These are phyloP conservation scores for Nyctanthes arbortristis DNA, from an alignment of 257 asterid species.

Conservation along the genomic window DNA sequence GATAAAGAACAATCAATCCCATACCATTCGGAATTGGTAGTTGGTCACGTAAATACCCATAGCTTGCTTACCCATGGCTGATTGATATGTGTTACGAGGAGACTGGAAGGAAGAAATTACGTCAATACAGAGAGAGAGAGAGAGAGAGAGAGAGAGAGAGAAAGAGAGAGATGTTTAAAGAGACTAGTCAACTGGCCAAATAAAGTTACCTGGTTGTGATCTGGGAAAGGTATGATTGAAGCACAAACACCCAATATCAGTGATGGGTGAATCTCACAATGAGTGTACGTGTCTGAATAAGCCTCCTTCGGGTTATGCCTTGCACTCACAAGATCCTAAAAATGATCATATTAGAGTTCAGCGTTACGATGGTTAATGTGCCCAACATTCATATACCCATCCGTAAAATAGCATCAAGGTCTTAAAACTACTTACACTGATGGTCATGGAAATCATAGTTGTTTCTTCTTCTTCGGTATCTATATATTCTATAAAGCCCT, in stretches of 20 bases:
- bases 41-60: conserved; percentile 97
- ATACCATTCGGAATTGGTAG: conserved; percentile 96
- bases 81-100: conserved; percentile 98
- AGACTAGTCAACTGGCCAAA: not conserved
- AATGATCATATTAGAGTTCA: conserved; percentile 28
- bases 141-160: conserved; percentile 23
- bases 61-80: conserved; percentile 99
- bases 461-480: conserved; percentile 99
- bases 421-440: conserved; percentile 56
- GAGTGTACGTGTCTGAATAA: conserved; percentile 88
- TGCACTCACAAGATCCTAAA: conserved; percentile 80
- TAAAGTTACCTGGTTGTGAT: conserved; percentile 84
- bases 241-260: conserved; percentile 98
- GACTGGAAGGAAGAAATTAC: conserved; percentile 56
- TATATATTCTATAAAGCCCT: conserved; percentile 86
- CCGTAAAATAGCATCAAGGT: conserved; percentile 15
- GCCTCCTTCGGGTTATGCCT: conserved; percentile 77
- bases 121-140: conserved; percentile 26
- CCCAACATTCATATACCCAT: not conserved
- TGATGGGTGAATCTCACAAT: conserved; percentile 97
- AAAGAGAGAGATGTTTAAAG: conserved; percentile 16
- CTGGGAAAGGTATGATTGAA: conserved; percentile 97
- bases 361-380: conserved; percentile 13
- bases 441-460: conserved; percentile 98
- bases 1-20: conserved; percentile 19